Percentiles rank a stretch among this genome's conserved stretches.
phyloP scores from a whole-genome alignment of 345 rosid species.

The Eucalyptus decipiens region DNA sequence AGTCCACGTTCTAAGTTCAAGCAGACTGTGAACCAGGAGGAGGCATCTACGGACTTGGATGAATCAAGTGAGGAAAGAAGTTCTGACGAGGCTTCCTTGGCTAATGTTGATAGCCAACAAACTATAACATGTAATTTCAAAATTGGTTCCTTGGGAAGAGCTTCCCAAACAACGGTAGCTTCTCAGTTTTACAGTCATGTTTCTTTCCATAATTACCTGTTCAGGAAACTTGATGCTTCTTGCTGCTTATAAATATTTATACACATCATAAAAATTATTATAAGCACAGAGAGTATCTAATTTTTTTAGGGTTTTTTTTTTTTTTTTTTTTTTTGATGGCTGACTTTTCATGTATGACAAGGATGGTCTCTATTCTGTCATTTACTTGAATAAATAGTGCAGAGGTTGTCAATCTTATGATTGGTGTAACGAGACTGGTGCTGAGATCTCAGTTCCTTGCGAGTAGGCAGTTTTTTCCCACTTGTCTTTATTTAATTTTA shows the following conservation, averaged over 20 bases:
- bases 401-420: neutral
- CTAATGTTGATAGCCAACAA: neutral
- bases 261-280: neutral
- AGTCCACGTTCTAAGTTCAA: neutral
- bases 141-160: neutral
- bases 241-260: neutral
- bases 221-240: neutral
- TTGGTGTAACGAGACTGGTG: neutral
- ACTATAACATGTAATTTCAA: neutral
- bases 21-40: neutral
- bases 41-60: neutral
- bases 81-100: neutral
- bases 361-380: neutral
- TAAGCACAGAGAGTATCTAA: neutral
- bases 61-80: neutral
- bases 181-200: neutral
- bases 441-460: neutral
- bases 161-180: conserved; percentile 5
- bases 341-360: neutral
- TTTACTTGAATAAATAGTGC: neutral
- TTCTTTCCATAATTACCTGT: neutral
- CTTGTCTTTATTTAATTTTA: neutral
- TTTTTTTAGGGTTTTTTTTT: neutral
- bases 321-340: neutral
- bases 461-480: neutral